Conservation (phyloP, 75 land plant species). For the Pseudotsuga menziesii region DNA sequence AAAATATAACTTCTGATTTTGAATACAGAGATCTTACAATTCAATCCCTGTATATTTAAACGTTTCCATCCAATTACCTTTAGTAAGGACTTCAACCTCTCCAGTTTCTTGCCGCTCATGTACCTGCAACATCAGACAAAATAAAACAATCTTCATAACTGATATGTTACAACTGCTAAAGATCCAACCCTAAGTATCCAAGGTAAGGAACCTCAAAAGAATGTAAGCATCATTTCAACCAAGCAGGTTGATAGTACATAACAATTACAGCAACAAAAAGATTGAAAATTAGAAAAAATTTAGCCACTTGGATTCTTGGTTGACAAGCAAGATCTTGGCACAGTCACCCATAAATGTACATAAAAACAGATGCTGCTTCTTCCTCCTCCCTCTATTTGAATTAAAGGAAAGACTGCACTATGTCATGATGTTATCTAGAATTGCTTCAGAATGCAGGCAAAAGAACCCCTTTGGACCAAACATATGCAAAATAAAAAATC, state of each 20-base stretch:
- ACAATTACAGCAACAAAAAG: not conserved
- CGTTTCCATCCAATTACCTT: constrained; percentile 43
- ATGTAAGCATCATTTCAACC: not conserved
- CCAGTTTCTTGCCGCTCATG: constrained; percentile 80
- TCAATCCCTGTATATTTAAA: not conserved
- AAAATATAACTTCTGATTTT: not conserved
- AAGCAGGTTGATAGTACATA: not conserved
- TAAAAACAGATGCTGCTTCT: not conserved
- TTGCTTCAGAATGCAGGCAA: no score
- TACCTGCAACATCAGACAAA: constrained; percentile 43
- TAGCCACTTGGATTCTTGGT: not conserved
- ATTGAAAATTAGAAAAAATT: not conserved
- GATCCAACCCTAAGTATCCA: not conserved
- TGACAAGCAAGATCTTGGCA: not conserved
- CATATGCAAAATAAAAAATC: no score
- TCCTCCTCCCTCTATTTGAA: not conserved
- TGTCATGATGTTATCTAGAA: no score
- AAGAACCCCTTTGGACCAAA: no score
- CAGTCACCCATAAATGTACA: not conserved
- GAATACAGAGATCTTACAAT: not conserved
- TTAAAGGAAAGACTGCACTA: no score
- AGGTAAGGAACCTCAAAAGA: not conserved
- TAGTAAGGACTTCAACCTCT: constrained; percentile 91
- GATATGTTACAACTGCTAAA: not conserved
- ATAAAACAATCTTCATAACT: not conserved